Conservation (phyloP, 345 rosid genomes). For the Cardamine resedifolia region DNA sequence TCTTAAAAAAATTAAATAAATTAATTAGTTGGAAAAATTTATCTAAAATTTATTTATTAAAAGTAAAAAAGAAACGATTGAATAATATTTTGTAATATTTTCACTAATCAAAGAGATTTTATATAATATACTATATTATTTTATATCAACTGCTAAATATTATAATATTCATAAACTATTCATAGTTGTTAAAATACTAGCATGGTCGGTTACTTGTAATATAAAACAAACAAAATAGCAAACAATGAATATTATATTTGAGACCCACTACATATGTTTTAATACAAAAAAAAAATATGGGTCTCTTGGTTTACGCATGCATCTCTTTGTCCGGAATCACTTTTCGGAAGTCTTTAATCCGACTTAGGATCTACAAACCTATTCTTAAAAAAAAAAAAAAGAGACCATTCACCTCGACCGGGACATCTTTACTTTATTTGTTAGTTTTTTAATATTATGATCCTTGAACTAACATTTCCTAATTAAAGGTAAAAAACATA, state of each 20-base stretch:
- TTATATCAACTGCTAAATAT: neutral
- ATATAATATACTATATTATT: neutral
- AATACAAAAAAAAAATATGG: neutral
- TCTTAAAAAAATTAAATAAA: neutral
- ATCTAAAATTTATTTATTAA: neutral
- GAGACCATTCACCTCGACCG: neutral
- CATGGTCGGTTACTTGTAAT: neutral
- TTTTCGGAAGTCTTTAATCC: conserved; percentile 20
- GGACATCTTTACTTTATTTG: conserved; percentile 13
- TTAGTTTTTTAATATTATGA: neutral
- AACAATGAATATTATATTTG: neutral
- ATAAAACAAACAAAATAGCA: neutral
- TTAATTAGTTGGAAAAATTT: neutral
- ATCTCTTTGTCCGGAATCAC: conserved; percentile 32
- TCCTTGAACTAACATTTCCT: neutral
- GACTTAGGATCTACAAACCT: conserved; percentile 9
- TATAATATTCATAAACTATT: neutral
- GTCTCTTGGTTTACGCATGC: conserved; percentile 21
- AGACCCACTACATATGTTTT: neutral
- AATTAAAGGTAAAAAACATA: neutral
- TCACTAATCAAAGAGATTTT: neutral
- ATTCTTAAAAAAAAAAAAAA: conserved; percentile 2
- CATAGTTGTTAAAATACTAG: neutral
- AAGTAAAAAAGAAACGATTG: neutral
- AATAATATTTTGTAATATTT: neutral